phyloP scores from a whole-genome alignment of 2,329 filamentous ascomycete species.

The Exophiala calicioides region DNA sequence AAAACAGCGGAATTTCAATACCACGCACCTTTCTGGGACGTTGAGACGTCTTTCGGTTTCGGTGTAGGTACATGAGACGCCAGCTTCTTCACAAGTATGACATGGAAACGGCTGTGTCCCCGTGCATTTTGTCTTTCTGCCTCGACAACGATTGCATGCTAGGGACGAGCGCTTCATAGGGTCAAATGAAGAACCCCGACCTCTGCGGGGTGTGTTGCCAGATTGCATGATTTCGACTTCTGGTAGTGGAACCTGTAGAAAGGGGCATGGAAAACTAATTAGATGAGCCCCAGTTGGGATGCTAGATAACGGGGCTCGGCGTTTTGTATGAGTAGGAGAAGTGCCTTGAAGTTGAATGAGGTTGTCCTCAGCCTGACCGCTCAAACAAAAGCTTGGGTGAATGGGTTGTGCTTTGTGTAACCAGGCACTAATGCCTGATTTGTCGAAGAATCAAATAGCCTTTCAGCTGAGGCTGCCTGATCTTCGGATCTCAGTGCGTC shows the following conservation, averaged over 20 bases:
- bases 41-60: slow-evolving; percentile 41
- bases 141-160: slow-evolving; percentile 41
- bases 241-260: background rate
- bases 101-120: slow-evolving; percentile 40
- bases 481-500: too few species aligned
- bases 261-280: background rate
- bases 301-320: too few species aligned
- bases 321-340: too few species aligned
- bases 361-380: too few species aligned
- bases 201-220: slow-evolving; percentile 1
- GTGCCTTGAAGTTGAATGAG: too few species aligned
- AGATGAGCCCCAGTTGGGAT: background rate
- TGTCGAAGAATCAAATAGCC: too few species aligned
- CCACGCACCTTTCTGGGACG: slow-evolving; percentile 38
- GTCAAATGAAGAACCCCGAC: slow-evolving; percentile 19
- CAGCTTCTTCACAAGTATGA: slow-evolving; percentile 37
- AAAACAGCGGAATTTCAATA: background rate
- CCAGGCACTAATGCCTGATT: too few species aligned
- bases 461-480: too few species aligned
- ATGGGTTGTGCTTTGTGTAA: too few species aligned
- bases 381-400: too few species aligned
- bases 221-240: slow-evolving; percentile 12
- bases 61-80: slow-evolving; percentile 38
- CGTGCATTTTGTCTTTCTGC: slow-evolving; percentile 40
- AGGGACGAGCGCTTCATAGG: slow-evolving; percentile 18